Conservation (phyloP, 2,329 filamentous ascomycete genomes). For the Didymosphaeria variabile region DNA sequence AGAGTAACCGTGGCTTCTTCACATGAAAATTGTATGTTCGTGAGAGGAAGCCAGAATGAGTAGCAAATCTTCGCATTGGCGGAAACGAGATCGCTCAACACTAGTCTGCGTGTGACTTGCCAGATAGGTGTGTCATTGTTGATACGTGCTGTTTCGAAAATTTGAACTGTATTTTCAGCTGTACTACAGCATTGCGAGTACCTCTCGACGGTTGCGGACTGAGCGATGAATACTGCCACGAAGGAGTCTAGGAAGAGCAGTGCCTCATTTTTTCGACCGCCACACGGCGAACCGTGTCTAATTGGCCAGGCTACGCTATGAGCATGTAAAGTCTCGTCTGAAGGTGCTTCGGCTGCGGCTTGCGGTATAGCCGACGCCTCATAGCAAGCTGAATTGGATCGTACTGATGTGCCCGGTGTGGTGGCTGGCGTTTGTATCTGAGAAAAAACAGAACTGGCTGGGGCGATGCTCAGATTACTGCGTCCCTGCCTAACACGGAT, state of each 20-base stretch:
- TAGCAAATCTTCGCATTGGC: conserved; percentile 18
- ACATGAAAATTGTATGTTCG: conserved; percentile 20
- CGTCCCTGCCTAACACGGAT: background rate
- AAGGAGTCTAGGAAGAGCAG: background rate
- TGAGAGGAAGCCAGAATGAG: conserved; percentile 32
- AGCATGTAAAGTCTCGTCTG: background rate
- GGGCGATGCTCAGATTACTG: too few species aligned
- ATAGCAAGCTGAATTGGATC: conserved; percentile 1
- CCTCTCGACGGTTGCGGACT: conserved; percentile 1
- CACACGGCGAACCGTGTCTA: background rate
- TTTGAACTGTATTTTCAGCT: conserved; percentile 6
- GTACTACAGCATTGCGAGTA: background rate
- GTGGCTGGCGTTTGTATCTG: background rate
- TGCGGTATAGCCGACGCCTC: background rate
- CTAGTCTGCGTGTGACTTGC: conserved; percentile 24
- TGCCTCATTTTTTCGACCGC: background rate
- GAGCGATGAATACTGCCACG: background rate
- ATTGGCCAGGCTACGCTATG: background rate
- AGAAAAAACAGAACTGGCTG: background rate
- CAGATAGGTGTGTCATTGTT: conserved; percentile 9
- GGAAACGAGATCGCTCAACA: conserved; percentile 20
- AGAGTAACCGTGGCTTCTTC: conserved; percentile 19
- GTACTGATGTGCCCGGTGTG: background rate
- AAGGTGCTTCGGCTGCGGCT: background rate
- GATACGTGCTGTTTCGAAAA: conserved; percentile 1